A percentile compares a stretch with the other conserved stretches of the same genome.
Evolutionary conservation across 768 basidiomycete species (phyloP).

Genomic region (Boletus rex-veris): DNA sequence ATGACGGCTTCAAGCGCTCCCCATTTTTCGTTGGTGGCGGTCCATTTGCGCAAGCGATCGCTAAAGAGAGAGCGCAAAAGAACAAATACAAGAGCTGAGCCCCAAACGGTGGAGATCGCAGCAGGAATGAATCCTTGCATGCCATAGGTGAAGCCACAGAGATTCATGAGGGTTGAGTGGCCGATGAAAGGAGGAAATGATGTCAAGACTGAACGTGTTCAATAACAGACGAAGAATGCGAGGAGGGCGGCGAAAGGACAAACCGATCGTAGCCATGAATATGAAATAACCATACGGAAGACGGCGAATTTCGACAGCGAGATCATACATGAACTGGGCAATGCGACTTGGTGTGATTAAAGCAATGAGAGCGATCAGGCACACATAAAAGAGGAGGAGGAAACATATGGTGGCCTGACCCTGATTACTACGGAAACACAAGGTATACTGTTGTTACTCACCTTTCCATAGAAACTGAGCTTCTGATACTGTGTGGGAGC

Average conservation of each 20-base stretch:
- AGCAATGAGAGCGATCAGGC: slow-evolving; percentile 40
- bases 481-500: slow-evolving; percentile 43
- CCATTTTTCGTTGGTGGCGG: slow-evolving; percentile 67
- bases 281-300: slow-evolving; percentile 61
- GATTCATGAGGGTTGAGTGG: slow-evolving; percentile 38
- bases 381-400: slow-evolving; percentile 53
- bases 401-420: slow-evolving; percentile 53
- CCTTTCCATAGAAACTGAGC: slow-evolving; percentile 57
- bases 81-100: slow-evolving; percentile 60
- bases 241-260: slow-evolving; percentile 38
- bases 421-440: slow-evolving; percentile 9
- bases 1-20: slow-evolving; percentile 72
- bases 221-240: slow-evolving; percentile 48
- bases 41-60: slow-evolving; percentile 54
- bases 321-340: slow-evolving; percentile 68
- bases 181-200: slow-evolving; percentile 35
- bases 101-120: slow-evolving; percentile 56
- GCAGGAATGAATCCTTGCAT: slow-evolving; percentile 72
- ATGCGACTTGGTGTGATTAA: slow-evolving; percentile 62
- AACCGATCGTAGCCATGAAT: slow-evolving; percentile 51
- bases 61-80: slow-evolving; percentile 58
- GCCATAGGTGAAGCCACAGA: slow-evolving; percentile 84
- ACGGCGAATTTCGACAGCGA: slow-evolving; percentile 56
- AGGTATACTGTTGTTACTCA: slow-evolving; percentile 12
- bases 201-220: slow-evolving; percentile 20